Evolutionary conservation across 495 filamentous ascomycete genomes (phyloP), one percentile per base, ranked within the genome.

Genomic region (Pyrenula aspistea): DNA sequence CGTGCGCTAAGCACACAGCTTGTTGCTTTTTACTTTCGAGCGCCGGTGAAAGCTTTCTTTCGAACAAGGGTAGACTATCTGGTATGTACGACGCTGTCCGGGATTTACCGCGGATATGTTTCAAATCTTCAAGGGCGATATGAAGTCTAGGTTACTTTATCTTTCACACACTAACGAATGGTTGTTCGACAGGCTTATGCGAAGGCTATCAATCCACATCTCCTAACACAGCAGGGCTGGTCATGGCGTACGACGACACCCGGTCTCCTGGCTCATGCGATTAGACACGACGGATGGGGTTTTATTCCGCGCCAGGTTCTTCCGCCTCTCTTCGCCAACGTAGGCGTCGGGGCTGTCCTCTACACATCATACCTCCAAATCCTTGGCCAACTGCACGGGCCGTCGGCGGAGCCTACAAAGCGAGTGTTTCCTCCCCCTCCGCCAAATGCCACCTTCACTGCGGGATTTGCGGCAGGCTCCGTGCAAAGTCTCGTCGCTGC

Each of bases 1-100:
- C 84, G 91, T 54, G 89, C 90, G 23, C 63, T 94, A 56, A 87
- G 83, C 62, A 83, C 88, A 2, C 87, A 91, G 62, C 68, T 85
- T 52, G 76, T 95, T 49, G 83, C 89, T 22, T 94, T 95, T 61
- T 96, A 93, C 68, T 96, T 95, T 62, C 75, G 91, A 57, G 87
- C 88, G 1, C 91, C 91, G 1, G 83, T 88, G 24, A 94, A 94
- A 67, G 85, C 89, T 2, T 96, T 96, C 68, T 92, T 96, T 67
- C 80, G 87, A 54, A 89, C 85, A 2, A 74, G 91, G 55, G 88
- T 96, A 60, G 91, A 96, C 76, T 95, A 86, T 76, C 68, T 77
- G 55, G 31, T 59, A 69, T 31, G 55, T 51, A 48, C 54, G 31
- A 24, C 8, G 50, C n/a, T 42, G 31, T 4, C 4, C 8, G 15